These are phyloP conservation scores for Sindora glabra DNA, from an alignment of 306 rosid species.

Conservation along the genomic window DNA sequence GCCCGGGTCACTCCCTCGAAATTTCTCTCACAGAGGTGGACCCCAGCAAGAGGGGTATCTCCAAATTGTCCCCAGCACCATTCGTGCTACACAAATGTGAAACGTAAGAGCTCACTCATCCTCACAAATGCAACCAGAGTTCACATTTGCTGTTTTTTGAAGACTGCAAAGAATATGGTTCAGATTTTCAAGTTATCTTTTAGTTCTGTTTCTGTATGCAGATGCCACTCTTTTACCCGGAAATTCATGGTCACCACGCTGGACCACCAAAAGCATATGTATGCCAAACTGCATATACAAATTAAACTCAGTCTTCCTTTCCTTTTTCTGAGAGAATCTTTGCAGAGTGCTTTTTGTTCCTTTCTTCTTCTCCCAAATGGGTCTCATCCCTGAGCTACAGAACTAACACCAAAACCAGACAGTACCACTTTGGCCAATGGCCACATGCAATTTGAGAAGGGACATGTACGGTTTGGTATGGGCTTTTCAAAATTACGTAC, in stretches of 20 bases:
- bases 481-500: conserved; percentile 22
- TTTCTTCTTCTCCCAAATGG: conserved; percentile 21
- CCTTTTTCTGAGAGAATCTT: conserved; percentile 45
- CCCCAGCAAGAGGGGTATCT: too few relatives aligned
- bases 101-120: too few relatives aligned
- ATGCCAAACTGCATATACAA: conserved; percentile 19
- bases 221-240: conserved; percentile 36
- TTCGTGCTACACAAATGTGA: too few relatives aligned
- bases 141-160: conserved; percentile 27
- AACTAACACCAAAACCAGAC: conserved; percentile 32
- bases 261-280: conserved; percentile 35
- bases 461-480: conserved; percentile 22
- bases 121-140: too few relatives aligned
- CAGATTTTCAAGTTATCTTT: conserved; percentile 6
- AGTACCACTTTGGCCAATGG: conserved; percentile 24
- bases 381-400: not conserved
- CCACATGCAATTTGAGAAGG: conserved; percentile 12
- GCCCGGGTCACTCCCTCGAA: too few relatives aligned
- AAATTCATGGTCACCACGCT: conserved; percentile 42
- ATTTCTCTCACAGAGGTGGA: too few relatives aligned
- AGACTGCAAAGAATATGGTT: conserved; percentile 23
- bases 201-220: conserved; percentile 7
- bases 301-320: not conserved
- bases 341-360: conserved; percentile 39
- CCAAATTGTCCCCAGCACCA: too few relatives aligned